These are phyloP conservation scores for Picochlorum sp. DNA, from an alignment of 139 green algal species.

Conservation along the genomic window DNA sequence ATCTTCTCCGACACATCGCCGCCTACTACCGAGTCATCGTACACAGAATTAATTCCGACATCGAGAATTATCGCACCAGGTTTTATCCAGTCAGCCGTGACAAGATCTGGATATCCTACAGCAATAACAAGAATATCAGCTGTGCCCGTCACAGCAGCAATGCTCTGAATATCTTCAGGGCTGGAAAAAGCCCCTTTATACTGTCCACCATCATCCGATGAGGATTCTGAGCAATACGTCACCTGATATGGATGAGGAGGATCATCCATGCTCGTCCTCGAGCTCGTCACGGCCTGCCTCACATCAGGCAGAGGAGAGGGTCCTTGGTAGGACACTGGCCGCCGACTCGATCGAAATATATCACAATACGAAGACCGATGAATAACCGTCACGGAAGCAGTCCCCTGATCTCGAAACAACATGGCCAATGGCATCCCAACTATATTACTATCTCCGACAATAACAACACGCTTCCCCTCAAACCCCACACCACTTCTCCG, in stretches of 20 bases:
- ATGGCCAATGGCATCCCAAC: slow-evolving; percentile 91
- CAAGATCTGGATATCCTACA: slow-evolving; percentile 49
- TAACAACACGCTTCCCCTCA: slow-evolving; percentile 59
- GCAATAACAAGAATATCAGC: slow-evolving; percentile 76
- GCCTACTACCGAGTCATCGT: slow-evolving; percentile 18
- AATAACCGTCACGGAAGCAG: slow-evolving; percentile 68
- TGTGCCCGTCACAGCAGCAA: slow-evolving; percentile 35
- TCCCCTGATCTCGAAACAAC: slow-evolving; percentile 68
- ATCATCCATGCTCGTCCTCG: background rate
- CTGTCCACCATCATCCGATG: background rate
- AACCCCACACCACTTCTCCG: slow-evolving; percentile 39
- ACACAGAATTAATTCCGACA: slow-evolving; percentile 90
- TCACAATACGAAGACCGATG: slow-evolving; percentile 35
- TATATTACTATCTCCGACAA: slow-evolving; percentile 88
- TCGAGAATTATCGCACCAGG: slow-evolving; percentile 85
- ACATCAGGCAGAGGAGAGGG: background rate
- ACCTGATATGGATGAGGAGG: slow-evolving; percentile 16
- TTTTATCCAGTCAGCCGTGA: slow-evolving; percentile 84
- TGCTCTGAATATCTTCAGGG: slow-evolving; percentile 1
- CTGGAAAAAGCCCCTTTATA: background rate
- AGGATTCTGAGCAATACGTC: slow-evolving; percentile 10
- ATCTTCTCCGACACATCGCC: background rate
- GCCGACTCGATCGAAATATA: slow-evolving; percentile 20
- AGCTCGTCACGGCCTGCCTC: background rate
- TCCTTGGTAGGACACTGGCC: background rate